A percentile compares a stretch with the other conserved stretches of the same genome.
phyloP scores from a whole-genome alignment of 2,329 filamentous ascomycete genomes.

The Amesomyces nigricolor region DNA sequence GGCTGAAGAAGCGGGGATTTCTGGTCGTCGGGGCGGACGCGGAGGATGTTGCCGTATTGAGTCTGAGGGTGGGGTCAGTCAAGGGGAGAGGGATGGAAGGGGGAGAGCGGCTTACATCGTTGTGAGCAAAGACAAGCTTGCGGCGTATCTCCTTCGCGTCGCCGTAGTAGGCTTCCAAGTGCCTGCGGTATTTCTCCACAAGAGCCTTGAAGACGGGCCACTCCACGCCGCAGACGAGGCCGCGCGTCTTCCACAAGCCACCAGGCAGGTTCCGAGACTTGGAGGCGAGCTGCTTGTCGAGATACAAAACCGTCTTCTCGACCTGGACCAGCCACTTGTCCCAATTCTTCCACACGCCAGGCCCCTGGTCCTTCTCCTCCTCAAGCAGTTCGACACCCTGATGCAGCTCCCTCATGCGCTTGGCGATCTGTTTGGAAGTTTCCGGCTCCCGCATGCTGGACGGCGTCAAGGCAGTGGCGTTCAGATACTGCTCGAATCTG shows the following conservation, averaged over 20 bases:
- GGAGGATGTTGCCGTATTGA: conserved; percentile 96
- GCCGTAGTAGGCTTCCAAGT: conserved; percentile 68
- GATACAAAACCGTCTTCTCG: conserved; percentile 50
- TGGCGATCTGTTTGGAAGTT: conserved; percentile 88
- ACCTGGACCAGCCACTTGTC: conserved; percentile 78
- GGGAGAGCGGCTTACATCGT: conserved; percentile 62
- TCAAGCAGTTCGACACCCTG: conserved; percentile 84
- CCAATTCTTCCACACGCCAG: conserved; percentile 88
- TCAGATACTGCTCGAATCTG: conserved; percentile 90
- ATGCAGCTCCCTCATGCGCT: conserved; percentile 94
- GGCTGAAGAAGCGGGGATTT: conserved; percentile 84
- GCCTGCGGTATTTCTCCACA: conserved; percentile 70
- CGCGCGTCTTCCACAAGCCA: conserved; percentile 60
- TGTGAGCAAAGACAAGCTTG: conserved; percentile 88
- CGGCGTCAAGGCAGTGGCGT: conserved; percentile 73
- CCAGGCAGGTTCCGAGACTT: conserved; percentile 27
- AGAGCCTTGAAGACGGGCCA: conserved; percentile 73
- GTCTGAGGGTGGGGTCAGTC: conserved; percentile 54
- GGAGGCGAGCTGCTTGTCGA: conserved; percentile 54
- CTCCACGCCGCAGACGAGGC: conserved; percentile 75
- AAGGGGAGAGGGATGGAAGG: neutral
- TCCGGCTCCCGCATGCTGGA: conserved; percentile 72
- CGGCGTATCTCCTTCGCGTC: conserved; percentile 61
- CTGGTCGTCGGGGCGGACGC: conserved; percentile 59
- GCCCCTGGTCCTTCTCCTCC: conserved; percentile 70